Evolutionary conservation across 176 grass and related monocot genomes (phyloP).

Genomic region (Musa itinerans): DNA sequence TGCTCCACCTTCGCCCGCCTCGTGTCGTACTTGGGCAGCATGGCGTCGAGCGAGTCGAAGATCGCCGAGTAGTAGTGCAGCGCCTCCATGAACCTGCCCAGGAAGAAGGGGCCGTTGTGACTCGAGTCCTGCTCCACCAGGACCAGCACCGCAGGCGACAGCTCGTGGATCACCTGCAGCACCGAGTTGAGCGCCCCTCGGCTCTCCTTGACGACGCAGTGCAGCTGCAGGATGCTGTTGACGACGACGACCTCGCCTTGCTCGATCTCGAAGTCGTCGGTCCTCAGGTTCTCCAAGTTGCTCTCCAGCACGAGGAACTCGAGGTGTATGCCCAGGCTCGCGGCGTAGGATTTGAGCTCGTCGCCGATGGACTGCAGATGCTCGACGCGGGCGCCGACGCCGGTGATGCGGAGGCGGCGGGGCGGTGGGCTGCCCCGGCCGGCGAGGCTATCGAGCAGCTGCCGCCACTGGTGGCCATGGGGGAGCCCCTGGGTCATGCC

Average conservation of each 20-base stretch:
- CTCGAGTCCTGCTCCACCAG: slow-evolving; percentile 67
- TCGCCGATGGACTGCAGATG: slow-evolving; percentile 28
- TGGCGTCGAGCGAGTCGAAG: slow-evolving; percentile 60
- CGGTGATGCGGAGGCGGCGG: slow-evolving; percentile 34
- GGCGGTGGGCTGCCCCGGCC: slow-evolving; percentile 18
- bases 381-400: slow-evolving; percentile 28
- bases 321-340: slow-evolving; percentile 26
- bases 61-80: slow-evolving; percentile 69
- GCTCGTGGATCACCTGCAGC: slow-evolving; percentile 42
- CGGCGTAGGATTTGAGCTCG: slow-evolving; percentile 29
- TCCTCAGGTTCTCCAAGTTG: slow-evolving; percentile 38
- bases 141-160: slow-evolving; percentile 41
- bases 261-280: slow-evolving; percentile 29
- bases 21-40: slow-evolving; percentile 51
- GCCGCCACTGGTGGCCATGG: slow-evolving; percentile 44
- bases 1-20: slow-evolving; percentile 50
- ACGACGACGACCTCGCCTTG: slow-evolving; percentile 37
- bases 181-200: slow-evolving; percentile 55
- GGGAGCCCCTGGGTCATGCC: slow-evolving; percentile 54
- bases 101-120: slow-evolving; percentile 66
- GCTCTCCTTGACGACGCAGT: slow-evolving; percentile 72
- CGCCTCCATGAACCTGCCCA: slow-evolving; percentile 71
- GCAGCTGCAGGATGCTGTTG: slow-evolving; percentile 59
- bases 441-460: slow-evolving; percentile 42
- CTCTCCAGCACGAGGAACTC: slow-evolving; percentile 40